Base-by-base conservation (phyloP, 2,329 filamentous ascomycete genomes). In the Phialocephala sp. region DNA sequence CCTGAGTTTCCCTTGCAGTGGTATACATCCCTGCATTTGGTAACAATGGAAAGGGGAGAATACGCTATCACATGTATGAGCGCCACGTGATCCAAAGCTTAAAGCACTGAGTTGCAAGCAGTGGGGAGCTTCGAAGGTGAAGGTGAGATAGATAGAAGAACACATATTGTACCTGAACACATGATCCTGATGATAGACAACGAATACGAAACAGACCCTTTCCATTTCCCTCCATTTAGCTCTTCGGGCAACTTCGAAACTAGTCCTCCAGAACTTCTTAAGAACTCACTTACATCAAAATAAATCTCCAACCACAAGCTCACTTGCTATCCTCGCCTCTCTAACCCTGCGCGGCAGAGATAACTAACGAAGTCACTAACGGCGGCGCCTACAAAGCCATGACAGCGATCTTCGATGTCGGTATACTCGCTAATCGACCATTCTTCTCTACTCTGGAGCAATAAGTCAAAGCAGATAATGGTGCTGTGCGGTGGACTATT, bases 401-500 rank as follows among this genome's bases (percentile, higher is more conserved):
- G 64, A 68, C 57, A 11, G 64, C 66, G 0, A 81, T 87, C 68
- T 87, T 84, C 69, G 83, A 47, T 69, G 81, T 87, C 54, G 85
- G 85, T 22, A 73, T 72, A 32, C 65, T 81, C 5, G 78, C 81
- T 2, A 85, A 85, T 0, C 84, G 84, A 1, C 80, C 82, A 2
- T 82, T 87, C 68, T 82, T 84, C 65, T 74, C 80, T 52, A 79
- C 80, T 1, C 72, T 87, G 1, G 77, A 77, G 14, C 52, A 72
- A 2, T 72, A 75, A 61, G 74, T 85, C 66, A 82, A 82, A 22
- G 72, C 71, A 12, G 75, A 74, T 32, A 80, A 80, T 60, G 72
- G 86, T 11, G 80, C 80, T 9, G 79, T 85, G 12, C 85, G 86
- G 82, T 87, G n/a, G 76, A 81, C 20, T 87, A 87, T 68, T 73